Conservation (phyloP, 2,329 filamentous ascomycete species). For the Hypoxylon rubiginosum region DNA sequence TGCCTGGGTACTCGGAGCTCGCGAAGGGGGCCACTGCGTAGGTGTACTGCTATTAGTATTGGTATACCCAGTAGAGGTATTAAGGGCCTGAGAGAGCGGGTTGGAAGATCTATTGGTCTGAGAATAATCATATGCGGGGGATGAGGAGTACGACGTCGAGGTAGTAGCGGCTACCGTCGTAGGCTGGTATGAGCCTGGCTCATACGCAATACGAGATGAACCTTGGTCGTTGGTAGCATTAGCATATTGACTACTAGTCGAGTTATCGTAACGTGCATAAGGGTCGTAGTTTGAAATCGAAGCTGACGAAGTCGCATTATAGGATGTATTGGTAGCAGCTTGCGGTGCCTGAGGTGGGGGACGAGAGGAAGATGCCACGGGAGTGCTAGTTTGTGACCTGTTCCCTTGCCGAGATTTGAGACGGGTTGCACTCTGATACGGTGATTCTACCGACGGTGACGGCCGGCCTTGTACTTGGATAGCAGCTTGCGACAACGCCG, state of each 20-base stretch:
- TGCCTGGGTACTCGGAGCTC: slow-evolving; percentile 39
- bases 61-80: slow-evolving; percentile 39
- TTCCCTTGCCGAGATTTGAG: slow-evolving; percentile 47
- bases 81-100: slow-evolving; percentile 47
- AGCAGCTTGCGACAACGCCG: slow-evolving; percentile 45
- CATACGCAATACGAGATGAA: slow-evolving; percentile 47
- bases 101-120: slow-evolving; percentile 42
- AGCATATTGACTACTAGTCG: slow-evolving; percentile 42
- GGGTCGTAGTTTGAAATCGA: slow-evolving; percentile 47
- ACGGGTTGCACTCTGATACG: slow-evolving; percentile 46
- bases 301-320: slow-evolving; percentile 47
- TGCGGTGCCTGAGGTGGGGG: slow-evolving; percentile 48
- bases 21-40: slow-evolving; percentile 48
- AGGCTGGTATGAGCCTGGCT: slow-evolving; percentile 47
- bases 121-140: slow-evolving; percentile 49
- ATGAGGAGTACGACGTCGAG: slow-evolving; percentile 45
- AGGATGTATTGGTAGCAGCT: slow-evolving; percentile 45
- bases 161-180: slow-evolving; percentile 40
- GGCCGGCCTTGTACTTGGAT: slow-evolving; percentile 48
- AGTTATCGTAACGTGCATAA: slow-evolving; percentile 52
- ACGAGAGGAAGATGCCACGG: slow-evolving; percentile 43
- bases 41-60: slow-evolving; percentile 29
- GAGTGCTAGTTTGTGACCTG: slow-evolving; percentile 49
- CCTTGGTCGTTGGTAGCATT: slow-evolving; percentile 41
- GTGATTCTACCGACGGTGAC: slow-evolving; percentile 48